Conservation (phyloP, 352 stramenopile species). For the Aphanomyces invadans region DNA sequence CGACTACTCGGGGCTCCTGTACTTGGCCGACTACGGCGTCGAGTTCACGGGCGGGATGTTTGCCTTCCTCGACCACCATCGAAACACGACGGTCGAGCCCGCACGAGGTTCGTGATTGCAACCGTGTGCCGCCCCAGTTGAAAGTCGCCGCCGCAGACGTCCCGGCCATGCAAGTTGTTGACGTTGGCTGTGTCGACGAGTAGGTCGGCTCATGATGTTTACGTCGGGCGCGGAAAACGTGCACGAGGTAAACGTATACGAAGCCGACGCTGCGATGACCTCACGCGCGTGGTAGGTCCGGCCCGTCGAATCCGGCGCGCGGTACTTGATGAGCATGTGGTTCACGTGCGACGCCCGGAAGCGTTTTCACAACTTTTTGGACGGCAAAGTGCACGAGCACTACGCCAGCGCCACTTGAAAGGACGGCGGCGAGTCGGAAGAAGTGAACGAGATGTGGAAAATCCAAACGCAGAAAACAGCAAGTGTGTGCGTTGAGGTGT, state of each 20-base stretch:
- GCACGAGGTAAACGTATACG: constrained; percentile 35
- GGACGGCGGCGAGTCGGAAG: not conserved
- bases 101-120: constrained; percentile 32
- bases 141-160: no score
- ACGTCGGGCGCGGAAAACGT: constrained; percentile 84
- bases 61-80: constrained; percentile 75
- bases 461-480: no score
- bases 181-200: not conserved
- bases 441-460: no score
- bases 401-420: constrained; percentile 27
- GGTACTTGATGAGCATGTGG: constrained; percentile 89
- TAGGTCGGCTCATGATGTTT: constrained; percentile 80
- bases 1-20: constrained; percentile 88
- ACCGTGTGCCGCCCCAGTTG: constrained; percentile 2
- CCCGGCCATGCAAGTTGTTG: no score
- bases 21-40: constrained; percentile 65
- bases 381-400: constrained; percentile 73
- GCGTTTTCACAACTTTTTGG: constrained; percentile 86
- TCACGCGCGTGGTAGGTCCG: constrained; percentile 32
- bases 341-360: constrained; percentile 86
- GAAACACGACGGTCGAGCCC: constrained; percentile 65
- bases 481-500: no score
- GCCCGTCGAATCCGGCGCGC: constrained; percentile 59
- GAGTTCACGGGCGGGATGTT: constrained; percentile 89
- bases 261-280: not conserved